Percentiles rank a stretch among this genome's conserved stretches.
Evolutionary conservation across 305 asterid species (phyloP).

Genomic region (Rubia occidens): DNA sequence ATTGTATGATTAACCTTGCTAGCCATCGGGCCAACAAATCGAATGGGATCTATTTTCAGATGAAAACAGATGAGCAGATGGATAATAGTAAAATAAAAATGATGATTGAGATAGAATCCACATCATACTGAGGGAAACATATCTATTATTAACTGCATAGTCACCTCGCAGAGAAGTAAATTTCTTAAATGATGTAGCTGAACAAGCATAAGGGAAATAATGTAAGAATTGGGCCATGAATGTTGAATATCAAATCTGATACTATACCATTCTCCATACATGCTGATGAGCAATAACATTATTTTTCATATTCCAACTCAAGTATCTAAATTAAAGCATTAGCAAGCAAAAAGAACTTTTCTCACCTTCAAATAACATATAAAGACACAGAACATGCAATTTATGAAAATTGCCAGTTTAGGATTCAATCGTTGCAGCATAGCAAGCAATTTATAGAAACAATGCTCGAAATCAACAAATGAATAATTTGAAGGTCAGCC

Average conservation of each 20-base stretch:
- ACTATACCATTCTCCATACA: not conserved
- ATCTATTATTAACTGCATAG: slow-evolving; percentile 85
- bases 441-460: too few species aligned
- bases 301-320: not conserved
- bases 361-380: too few species aligned
- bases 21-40: slow-evolving; percentile 71
- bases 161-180: slow-evolving; percentile 75
- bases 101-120: not conserved
- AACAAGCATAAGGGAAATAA: not conserved
- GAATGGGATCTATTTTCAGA: slow-evolving; percentile 65
- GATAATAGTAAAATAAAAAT: not conserved
- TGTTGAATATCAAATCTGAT: not conserved
- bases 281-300: too few species aligned
- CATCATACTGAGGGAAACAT: slow-evolving; percentile 64
- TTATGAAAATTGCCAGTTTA: too few species aligned
- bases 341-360: not conserved
- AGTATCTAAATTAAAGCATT: not conserved
- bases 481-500: too few species aligned
- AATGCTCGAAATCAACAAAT: too few species aligned
- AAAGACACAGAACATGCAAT: too few species aligned
- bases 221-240: not conserved
- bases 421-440: too few species aligned
- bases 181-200: slow-evolving; percentile 88
- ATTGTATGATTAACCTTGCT: slow-evolving; percentile 60
- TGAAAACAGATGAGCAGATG: not conserved